Conservation (phyloP, 257 asterid species). For the Solanum sitiens region DNA sequence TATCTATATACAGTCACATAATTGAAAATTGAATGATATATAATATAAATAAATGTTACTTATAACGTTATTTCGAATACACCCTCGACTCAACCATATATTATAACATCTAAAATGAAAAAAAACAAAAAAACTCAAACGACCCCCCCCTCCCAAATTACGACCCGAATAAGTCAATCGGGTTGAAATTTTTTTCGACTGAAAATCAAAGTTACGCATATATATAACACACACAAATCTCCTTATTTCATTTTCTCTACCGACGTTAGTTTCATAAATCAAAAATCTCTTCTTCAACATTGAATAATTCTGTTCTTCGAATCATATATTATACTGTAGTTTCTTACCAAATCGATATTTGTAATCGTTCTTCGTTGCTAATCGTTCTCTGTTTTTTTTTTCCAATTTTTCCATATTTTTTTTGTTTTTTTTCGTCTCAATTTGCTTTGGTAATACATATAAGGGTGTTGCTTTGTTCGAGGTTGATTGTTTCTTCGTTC, state of each 20-base stretch:
- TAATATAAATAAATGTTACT: no score
- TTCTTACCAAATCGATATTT: neutral
- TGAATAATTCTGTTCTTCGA: neutral
- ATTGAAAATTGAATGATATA: accelerated
- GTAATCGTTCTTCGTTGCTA: neutral
- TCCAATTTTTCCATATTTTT: neutral
- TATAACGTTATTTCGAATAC: no score
- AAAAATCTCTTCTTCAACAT: neutral
- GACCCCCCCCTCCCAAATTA: neutral
- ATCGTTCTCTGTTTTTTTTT: neutral
- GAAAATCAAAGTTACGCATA: neutral
- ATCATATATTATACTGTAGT: neutral
- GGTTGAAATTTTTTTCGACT: neutral
- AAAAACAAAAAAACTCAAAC: neutral
- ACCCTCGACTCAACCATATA: neutral
- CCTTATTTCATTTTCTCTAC: neutral
- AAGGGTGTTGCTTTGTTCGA: neutral
- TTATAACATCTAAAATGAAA: neutral
- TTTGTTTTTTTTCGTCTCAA: neutral
- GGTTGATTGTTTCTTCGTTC: neutral
- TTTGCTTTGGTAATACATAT: neutral
- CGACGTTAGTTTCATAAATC: neutral
- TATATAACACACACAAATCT: neutral
- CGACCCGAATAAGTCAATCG: neutral
- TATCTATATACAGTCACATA: no score